Conservation (phyloP, 192 early-diverging fungal genomes). For the Glomus cerebriforme region DNA sequence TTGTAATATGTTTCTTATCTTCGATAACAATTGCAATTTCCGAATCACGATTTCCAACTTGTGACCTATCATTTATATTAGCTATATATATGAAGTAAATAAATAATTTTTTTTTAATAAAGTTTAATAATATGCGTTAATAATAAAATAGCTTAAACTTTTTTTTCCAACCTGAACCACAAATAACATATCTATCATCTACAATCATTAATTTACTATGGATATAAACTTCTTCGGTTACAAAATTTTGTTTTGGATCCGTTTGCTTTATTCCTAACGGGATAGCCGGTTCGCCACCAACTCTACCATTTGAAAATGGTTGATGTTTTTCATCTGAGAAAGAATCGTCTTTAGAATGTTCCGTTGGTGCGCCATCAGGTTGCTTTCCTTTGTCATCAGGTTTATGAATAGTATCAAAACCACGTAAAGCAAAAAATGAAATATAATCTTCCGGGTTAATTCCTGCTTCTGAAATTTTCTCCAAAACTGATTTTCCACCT, state of each 20-base stretch:
- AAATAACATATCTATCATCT: slow-evolving; percentile 81
- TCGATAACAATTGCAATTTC: slow-evolving; percentile 86
- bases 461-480: slow-evolving; percentile 53
- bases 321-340: background rate
- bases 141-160: background rate
- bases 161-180: slow-evolving; percentile 62
- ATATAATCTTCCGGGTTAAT: slow-evolving; percentile 70
- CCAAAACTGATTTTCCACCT: slow-evolving; percentile 69
- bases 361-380: no score
- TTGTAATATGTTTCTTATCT: slow-evolving; percentile 65
- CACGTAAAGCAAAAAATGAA: slow-evolving; percentile 72
- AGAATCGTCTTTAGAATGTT: background rate
- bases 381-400: background rate
- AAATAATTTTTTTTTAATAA: background rate
- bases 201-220: slow-evolving; percentile 88
- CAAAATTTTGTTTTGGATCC: slow-evolving; percentile 44
- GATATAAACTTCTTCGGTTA: slow-evolving; percentile 85
- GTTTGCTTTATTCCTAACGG: background rate
- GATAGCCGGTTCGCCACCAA: background rate
- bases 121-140: no score
- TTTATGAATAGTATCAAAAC: slow-evolving; percentile 62
- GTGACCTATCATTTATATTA: slow-evolving; percentile 92
- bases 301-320: background rate
- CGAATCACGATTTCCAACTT: slow-evolving; percentile 82
- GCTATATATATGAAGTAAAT: slow-evolving; percentile 44